These are phyloP conservation scores for Pyrenophora tritici-repentis DNA, from an alignment of 2,329 filamentous ascomycete species.

Conservation along the genomic window DNA sequence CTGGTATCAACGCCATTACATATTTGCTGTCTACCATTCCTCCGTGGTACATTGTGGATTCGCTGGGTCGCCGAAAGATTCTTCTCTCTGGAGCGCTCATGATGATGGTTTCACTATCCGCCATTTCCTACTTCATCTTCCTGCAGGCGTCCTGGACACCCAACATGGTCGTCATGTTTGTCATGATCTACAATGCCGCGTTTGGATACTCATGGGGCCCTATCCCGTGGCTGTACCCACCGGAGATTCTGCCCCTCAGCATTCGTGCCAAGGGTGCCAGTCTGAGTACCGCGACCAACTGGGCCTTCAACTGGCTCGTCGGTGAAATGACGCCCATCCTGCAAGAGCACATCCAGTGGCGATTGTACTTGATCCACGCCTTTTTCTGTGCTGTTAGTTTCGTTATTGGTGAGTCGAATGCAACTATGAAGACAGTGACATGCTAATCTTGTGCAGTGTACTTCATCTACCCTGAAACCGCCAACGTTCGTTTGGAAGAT, in stretches of 20 bases:
- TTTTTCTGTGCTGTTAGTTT: conserved; percentile 97
- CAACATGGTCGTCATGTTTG: conserved; percentile 85
- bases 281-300: conserved; percentile 94
- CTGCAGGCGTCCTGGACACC: conserved; percentile 80
- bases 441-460: conserved; percentile 67
- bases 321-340: conserved; percentile 93
- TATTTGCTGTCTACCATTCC: conserved; percentile 92
- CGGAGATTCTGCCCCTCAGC: conserved; percentile 96
- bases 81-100: conserved; percentile 85
- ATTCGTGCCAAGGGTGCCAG: conserved; percentile 97
- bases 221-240: conserved; percentile 96
- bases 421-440: not conserved
- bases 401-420: conserved; percentile 78
- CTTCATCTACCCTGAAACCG: conserved; percentile 96
- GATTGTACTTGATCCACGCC: conserved; percentile 90
- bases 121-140: conserved; percentile 95
- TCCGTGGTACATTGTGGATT: conserved; percentile 95
- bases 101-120: conserved; percentile 85
- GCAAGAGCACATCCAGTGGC: conserved; percentile 91
- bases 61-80: conserved; percentile 86
- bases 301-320: conserved; percentile 98
- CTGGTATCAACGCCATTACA: conserved; percentile 89
- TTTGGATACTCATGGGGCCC: conserved; percentile 98
- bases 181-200: conserved; percentile 97
- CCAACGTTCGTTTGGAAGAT: conserved; percentile 91